Conservation (phyloP, 2,329 filamentous ascomycete genomes). For the Chrysoporthe austroafricana region DNA sequence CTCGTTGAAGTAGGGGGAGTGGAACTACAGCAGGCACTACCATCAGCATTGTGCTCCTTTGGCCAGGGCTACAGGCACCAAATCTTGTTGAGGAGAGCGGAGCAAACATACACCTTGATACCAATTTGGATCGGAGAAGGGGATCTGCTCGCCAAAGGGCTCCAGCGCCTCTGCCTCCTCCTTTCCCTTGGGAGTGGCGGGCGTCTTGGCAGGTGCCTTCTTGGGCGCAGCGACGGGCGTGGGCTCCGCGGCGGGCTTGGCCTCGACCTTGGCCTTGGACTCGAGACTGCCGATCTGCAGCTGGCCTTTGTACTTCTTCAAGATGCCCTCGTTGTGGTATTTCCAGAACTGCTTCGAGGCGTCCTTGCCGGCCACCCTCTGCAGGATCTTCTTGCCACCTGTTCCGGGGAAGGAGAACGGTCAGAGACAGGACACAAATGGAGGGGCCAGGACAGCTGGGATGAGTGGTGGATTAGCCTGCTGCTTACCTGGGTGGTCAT, state of each 20-base stretch:
- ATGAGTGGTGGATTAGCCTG: not conserved
- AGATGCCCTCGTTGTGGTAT: constrained; percentile 81
- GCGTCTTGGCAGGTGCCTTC: constrained; percentile 39
- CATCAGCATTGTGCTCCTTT: not conserved
- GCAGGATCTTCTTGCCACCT: constrained; percentile 69
- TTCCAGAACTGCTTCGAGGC: constrained; percentile 72
- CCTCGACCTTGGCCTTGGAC: constrained; percentile 68
- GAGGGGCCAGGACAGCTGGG: not conserved
- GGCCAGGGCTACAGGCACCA: not conserved
- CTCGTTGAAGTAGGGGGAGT: constrained; percentile 96
- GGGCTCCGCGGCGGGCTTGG: constrained; percentile 61
- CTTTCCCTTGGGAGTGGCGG: constrained; percentile 35
- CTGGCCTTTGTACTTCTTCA: constrained; percentile 82
- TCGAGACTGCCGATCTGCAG: constrained; percentile 87
- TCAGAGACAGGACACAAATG: not conserved
- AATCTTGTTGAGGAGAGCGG: not conserved
- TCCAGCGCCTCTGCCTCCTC: constrained; percentile 76
- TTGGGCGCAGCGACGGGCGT: constrained; percentile 53
- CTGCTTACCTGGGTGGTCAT: constrained; percentile 76
- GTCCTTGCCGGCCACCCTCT: constrained; percentile 66
- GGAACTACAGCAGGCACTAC: constrained; percentile 63
- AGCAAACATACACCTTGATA: constrained; percentile 77
- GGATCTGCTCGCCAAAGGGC: constrained; percentile 82
- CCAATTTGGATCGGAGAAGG: constrained; percentile 92
- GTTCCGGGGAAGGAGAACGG: not conserved